Evolutionary conservation across 2,329 filamentous ascomycete genomes (phyloP).

Genomic region (Ophiostoma sp.): DNA sequence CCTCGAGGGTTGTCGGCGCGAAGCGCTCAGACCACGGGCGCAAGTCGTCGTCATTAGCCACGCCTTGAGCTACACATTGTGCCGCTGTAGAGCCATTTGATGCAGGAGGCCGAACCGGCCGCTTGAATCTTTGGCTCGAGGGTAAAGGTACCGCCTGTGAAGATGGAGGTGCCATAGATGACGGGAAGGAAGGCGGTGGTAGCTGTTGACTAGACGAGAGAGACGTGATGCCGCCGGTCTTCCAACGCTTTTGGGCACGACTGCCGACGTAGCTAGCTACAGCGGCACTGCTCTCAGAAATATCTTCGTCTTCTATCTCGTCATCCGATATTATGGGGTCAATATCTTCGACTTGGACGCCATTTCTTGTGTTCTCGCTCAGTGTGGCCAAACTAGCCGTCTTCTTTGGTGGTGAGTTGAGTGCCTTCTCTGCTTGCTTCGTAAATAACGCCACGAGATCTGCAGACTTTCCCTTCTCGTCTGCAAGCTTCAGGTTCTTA

Average conservation of each 20-base stretch:
- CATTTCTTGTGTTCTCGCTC: not conserved
- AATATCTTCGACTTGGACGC: not conserved
- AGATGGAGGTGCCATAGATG: constrained; percentile 25
- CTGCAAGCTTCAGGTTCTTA: constrained; percentile 33
- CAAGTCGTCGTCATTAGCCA: constrained; percentile 46
- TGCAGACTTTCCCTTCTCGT: constrained; percentile 49
- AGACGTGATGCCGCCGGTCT: constrained; percentile 30
- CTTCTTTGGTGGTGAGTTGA: constrained; percentile 33
- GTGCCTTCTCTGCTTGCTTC: constrained; percentile 51
- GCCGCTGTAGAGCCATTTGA: not conserved
- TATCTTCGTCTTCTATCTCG: constrained; percentile 52
- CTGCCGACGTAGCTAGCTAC: constrained; percentile 52
- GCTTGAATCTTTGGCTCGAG: constrained; percentile 50
- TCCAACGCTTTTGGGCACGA: constrained; percentile 51
- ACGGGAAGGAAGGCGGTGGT: not conserved
- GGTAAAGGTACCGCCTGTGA: not conserved
- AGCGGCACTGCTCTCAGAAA: constrained; percentile 47
- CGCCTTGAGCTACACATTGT: constrained; percentile 21
- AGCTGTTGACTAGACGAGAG: constrained; percentile 15
- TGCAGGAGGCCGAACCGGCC: constrained; percentile 35
- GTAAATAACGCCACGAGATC: constrained; percentile 58
- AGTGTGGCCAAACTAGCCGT: constrained; percentile 25
- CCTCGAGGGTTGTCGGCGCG: constrained; percentile 66
- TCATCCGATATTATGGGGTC: constrained; percentile 33
- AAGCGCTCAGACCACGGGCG: constrained; percentile 87